Evolutionary conservation across 768 basidiomycete genomes (phyloP).

Genomic region (Epithele typhae): DNA sequence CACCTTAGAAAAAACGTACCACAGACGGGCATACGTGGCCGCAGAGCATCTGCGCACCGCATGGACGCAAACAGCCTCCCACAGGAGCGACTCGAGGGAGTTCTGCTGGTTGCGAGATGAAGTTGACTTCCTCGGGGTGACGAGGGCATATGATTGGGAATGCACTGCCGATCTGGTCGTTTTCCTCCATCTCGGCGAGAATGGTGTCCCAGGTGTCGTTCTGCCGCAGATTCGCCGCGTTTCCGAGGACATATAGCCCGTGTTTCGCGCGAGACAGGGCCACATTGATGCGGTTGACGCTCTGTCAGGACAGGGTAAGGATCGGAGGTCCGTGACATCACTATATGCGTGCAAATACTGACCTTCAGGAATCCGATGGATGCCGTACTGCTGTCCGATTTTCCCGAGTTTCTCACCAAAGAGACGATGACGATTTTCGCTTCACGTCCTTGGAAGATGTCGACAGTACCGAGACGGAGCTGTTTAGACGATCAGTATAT

Average conservation of each 20-base stretch:
- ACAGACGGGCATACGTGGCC: conserved; percentile 64
- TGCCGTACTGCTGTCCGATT: conserved; percentile 7
- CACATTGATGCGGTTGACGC: conserved; percentile 34
- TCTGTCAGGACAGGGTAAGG: background rate
- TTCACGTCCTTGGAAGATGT: conserved; percentile 78
- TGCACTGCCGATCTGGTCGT: conserved; percentile 42
- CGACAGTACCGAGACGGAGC: conserved; percentile 70
- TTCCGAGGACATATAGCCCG: conserved; percentile 71
- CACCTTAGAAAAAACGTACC: conserved; percentile 35
- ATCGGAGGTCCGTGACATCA: no score
- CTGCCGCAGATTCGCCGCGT: conserved; percentile 51
- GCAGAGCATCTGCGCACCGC: conserved; percentile 48
- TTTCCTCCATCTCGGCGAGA: conserved; percentile 49
- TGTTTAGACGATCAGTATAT: no score
- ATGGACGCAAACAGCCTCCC: conserved; percentile 57
- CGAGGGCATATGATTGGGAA: conserved; percentile 56
- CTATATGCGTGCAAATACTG: no score
- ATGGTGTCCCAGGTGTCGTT: conserved; percentile 52
- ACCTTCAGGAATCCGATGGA: conserved; percentile 76
- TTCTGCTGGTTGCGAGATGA: conserved; percentile 47
- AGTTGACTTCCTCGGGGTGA: conserved; percentile 41
- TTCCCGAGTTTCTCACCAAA: conserved; percentile 65
- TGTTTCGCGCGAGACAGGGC: conserved; percentile 72
- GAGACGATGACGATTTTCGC: conserved; percentile 70
- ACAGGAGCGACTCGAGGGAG: conserved; percentile 51